Base-by-base conservation (phyloP, 2,329 filamentous ascomycete genomes). In the Sporothrix luriei region DNA sequence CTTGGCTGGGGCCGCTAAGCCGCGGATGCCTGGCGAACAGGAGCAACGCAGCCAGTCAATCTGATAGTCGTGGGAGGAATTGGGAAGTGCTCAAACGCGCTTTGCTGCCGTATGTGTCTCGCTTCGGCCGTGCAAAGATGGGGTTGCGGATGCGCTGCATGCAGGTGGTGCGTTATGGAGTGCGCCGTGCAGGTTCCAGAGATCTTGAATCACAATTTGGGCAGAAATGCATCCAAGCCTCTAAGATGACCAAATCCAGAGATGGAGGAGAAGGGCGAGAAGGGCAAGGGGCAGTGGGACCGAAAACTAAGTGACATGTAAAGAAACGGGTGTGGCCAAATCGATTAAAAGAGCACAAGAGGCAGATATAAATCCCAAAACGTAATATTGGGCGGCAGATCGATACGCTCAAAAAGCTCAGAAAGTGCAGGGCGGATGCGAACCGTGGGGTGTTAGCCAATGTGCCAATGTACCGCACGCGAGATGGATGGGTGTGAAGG, bases 151-250 rank as follows among this genome's bases (percentile, higher is more conserved):
- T 11, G 64, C 21, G 43, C 49, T 54, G 64, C 29, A 66, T 54
- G 64, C 29, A 66, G 64, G 48, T 26, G 26, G 64, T 43, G 64
- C 33, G 65, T 29, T 51, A 48, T 16, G 46, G 16, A 33, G 33
- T 7, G 9, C 33, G 7, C 33, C 40, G 40, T 48, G 24, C 64
- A 24, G 29, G 33, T 67, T 51, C 66, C 66, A 29, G 40, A 33
- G 66, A 61, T 59, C 54, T 24, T 59, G 24, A 61, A 68, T 62
- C 64, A 62, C 55, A 66, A 5, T 61, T 70, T 64, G 69, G 69
- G 69, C 69, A 70, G 29, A 43, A 61, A 70, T 70, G 69, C 69
- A 55, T 62, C 26, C 38, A 66, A 40, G 68, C 21, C 33, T 51
- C 11, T 21, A 33, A 46, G 21, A 16, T 11, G 33, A 26, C n/a